phyloP scores from a whole-genome alignment of 1,284 basidiomycete genomes.

The Leccinum variabile region DNA sequence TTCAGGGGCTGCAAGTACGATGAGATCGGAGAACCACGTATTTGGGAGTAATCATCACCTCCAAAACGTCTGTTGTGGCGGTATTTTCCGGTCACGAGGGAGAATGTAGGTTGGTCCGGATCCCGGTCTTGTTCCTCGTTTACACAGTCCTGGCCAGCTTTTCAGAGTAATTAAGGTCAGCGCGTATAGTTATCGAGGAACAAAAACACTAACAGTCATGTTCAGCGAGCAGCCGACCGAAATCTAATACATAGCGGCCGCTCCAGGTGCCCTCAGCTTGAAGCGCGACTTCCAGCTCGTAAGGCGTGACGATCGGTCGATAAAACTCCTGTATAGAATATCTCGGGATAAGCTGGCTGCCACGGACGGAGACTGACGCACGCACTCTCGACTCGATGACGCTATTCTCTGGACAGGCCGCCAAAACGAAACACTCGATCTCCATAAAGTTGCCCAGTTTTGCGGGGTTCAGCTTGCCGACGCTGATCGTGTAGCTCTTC shows the following conservation, averaged over 20 bases:
- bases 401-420: constrained; percentile 94
- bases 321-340: constrained; percentile 71
- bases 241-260: constrained; percentile 81
- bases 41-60: constrained; percentile 10
- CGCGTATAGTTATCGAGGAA: neutral
- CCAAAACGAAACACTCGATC: constrained; percentile 93
- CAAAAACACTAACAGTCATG: constrained; percentile 16
- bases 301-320: constrained; percentile 92
- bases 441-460: constrained; percentile 97
- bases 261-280: constrained; percentile 70
- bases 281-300: constrained; percentile 86
- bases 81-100: constrained; percentile 85
- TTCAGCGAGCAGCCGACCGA: constrained; percentile 64
- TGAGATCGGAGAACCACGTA: neutral
- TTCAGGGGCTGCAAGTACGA: constrained; percentile 3
- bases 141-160: constrained; percentile 15
- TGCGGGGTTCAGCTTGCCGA: constrained; percentile 93
- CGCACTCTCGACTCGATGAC: constrained; percentile 79
- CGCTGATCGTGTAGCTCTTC: constrained; percentile 93
- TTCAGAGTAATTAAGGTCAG: constrained; percentile 3
- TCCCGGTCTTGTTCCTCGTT: constrained; percentile 41
- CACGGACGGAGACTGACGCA: constrained; percentile 1
- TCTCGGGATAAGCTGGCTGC: neutral
- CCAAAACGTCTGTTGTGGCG: constrained; percentile 74
- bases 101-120: constrained; percentile 77